phyloP scores from a whole-genome alignment of 2,329 filamentous ascomycete genomes.

The Rachicladosporium sp. region DNA sequence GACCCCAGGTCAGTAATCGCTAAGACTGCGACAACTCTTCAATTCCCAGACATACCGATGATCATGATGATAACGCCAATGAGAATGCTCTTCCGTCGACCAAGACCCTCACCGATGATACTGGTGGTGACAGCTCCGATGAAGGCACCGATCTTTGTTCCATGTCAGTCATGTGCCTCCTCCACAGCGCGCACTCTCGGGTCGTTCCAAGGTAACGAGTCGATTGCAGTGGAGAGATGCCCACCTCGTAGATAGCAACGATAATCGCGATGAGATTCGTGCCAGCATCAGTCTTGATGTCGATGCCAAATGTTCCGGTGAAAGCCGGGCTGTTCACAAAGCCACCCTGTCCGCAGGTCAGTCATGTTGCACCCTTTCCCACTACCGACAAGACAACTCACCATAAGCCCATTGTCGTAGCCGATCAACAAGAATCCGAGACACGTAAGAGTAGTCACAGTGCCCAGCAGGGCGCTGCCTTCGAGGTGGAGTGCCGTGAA shows the following conservation, averaged over 20 bases:
- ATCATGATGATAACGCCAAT: conserved; percentile 34
- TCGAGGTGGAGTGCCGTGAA: conserved; percentile 15
- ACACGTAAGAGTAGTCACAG: conserved; percentile 34
- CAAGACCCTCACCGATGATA: conserved; percentile 33
- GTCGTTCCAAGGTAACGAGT: too few relatives aligned
- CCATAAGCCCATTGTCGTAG: conserved; percentile 35
- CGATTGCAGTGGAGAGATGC: too few relatives aligned
- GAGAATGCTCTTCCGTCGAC: conserved; percentile 32
- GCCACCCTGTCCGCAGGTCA: conserved; percentile 12
- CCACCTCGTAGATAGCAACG: conserved; percentile 32
- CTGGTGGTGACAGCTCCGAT: conserved; percentile 27
- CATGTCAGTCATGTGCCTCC: too few relatives aligned
- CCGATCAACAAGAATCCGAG: conserved; percentile 39
- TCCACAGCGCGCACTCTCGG: too few relatives aligned
- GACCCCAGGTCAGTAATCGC: too few relatives aligned
- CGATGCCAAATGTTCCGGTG: conserved; percentile 28
- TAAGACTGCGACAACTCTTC: too few relatives aligned
- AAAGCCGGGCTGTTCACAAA: conserved; percentile 30
- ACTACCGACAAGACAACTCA: too few relatives aligned
- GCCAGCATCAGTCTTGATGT: conserved; percentile 23
- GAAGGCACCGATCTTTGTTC: conserved; percentile 28
- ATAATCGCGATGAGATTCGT: conserved; percentile 25
- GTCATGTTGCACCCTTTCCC: too few relatives aligned
- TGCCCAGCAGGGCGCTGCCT: conserved; percentile 29
- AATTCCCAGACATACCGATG: conserved; percentile 4